Percentiles rank a stretch among this genome's conserved stretches.
Evolutionary conservation across 805 yeast species (phyloP).

Genomic region (Cephaloascus fragrans): DNA sequence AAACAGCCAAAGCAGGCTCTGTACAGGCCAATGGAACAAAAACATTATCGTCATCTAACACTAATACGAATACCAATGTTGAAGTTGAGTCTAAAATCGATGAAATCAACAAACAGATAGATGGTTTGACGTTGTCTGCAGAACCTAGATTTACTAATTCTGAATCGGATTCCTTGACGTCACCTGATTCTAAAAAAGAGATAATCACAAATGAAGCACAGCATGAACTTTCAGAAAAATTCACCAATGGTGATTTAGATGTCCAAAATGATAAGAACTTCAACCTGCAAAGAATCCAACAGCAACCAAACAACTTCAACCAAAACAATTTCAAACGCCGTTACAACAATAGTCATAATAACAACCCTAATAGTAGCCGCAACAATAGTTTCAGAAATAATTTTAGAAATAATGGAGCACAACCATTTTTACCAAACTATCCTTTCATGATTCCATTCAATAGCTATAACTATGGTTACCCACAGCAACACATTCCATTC

Average conservation of each 20-base stretch:
- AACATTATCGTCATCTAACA: background rate
- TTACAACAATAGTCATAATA: background rate
- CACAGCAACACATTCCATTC: slow-evolving; percentile 1
- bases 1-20: background rate
- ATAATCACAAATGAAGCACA: background rate
- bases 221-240: slow-evolving; percentile 4
- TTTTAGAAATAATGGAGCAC: slow-evolving; percentile 1
- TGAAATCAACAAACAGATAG: too few relatives aligned
- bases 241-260: slow-evolving; percentile 4
- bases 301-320: slow-evolving; percentile 10
- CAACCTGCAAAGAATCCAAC: slow-evolving; percentile 11
- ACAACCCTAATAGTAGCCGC: slow-evolving; percentile 9
- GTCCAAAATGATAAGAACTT: slow-evolving; percentile 7
- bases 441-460: slow-evolving; percentile 4
- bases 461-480: slow-evolving; percentile 2
- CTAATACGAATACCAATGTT: background rate
- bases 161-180: background rate
- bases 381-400: slow-evolving; percentile 6
- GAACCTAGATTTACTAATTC: background rate
- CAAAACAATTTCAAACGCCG: slow-evolving; percentile 7
- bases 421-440: slow-evolving; percentile 3
- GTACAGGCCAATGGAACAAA: background rate
- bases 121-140: too few relatives aligned
- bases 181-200: slow-evolving; percentile 1
- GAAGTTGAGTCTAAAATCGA: background rate